A percentile compares a stretch with the other conserved stretches of the same genome.
phyloP scores from a whole-genome alignment of 805 yeast genomes.

The Priceomyces haplophilus region DNA sequence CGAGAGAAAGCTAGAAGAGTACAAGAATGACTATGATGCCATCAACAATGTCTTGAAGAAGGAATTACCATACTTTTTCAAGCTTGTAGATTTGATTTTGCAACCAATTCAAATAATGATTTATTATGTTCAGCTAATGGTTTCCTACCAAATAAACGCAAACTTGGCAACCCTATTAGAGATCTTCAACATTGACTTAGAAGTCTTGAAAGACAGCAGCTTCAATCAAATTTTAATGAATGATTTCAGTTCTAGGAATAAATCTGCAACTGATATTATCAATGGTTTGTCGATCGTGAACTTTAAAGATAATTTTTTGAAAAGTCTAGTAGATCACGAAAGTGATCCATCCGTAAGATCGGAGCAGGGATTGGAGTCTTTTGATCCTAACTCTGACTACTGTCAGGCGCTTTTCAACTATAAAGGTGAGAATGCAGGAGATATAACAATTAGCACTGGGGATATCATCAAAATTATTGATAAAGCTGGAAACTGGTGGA shows the following conservation, averaged over 20 bases:
- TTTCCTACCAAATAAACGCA: slow-evolving; percentile 26
- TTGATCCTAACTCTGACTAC: slow-evolving; percentile 3
- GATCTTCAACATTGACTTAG: slow-evolving; percentile 11
- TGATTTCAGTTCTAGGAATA: slow-evolving; percentile 8
- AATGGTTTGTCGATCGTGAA: slow-evolving; percentile 21
- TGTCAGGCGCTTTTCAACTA: slow-evolving; percentile 44
- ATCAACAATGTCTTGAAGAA: slow-evolving; percentile 38
- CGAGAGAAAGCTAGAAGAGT: slow-evolving; percentile 24
- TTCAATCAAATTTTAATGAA: slow-evolving; percentile 7
- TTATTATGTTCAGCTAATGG: slow-evolving; percentile 38
- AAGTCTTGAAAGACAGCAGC: slow-evolving; percentile 1
- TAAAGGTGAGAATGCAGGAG: slow-evolving; percentile 34
- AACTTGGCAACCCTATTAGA: slow-evolving; percentile 18
- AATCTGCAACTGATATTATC: slow-evolving; percentile 10
- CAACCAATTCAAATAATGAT: slow-evolving; percentile 28
- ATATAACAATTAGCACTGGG: slow-evolving; percentile 42
- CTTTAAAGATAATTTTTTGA: slow-evolving; percentile 20
- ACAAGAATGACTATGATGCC: slow-evolving; percentile 26
- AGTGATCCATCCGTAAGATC: not conserved
- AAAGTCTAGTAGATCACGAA: slow-evolving; percentile 8
- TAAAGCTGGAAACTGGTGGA: slow-evolving; percentile 34
- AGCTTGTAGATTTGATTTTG: slow-evolving; percentile 27
- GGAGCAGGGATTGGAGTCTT: not conserved
- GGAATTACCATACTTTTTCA: slow-evolving; percentile 47
- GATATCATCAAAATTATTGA: slow-evolving; percentile 41